phyloP scores from a whole-genome alignment of 345 rosid genomes.

The Hibiscus trionum region DNA sequence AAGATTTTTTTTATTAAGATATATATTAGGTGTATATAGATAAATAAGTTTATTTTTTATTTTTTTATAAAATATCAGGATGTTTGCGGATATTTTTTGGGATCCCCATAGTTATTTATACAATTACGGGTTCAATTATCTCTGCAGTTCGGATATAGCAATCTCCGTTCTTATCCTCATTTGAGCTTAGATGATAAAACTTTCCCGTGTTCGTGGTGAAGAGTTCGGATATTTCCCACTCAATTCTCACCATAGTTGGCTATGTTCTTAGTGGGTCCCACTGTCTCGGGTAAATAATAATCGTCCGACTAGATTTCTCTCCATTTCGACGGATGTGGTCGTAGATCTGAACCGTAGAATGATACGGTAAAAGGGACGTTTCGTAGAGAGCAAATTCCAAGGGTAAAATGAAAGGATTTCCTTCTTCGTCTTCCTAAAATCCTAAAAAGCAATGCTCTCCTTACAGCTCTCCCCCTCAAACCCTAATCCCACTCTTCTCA shows the following conservation, averaged over 20 bases:
- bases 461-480: slow-evolving; percentile 7
- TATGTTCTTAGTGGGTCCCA: not conserved
- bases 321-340: not conserved
- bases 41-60: no score
- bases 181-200: no score
- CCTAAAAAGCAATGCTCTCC: not conserved
- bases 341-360: not conserved
- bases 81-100: no score
- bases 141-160: no score
- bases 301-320: not conserved
- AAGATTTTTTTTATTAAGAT: no score
- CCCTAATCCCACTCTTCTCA: slow-evolving; percentile 29
- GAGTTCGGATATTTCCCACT: no score
- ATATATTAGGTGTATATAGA: no score
- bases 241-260: not conserved
- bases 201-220: no score
- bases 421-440: not conserved
- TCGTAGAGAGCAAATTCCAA: not conserved
- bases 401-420: not conserved
- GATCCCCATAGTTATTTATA: no score
- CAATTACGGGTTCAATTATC: no score
- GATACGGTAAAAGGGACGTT: not conserved
- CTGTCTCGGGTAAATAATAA: not conserved
- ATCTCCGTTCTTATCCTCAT: no score
- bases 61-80: no score